Conservation (phyloP, 352 stramenopile genomes). For the Phytophthora lateralis region DNA sequence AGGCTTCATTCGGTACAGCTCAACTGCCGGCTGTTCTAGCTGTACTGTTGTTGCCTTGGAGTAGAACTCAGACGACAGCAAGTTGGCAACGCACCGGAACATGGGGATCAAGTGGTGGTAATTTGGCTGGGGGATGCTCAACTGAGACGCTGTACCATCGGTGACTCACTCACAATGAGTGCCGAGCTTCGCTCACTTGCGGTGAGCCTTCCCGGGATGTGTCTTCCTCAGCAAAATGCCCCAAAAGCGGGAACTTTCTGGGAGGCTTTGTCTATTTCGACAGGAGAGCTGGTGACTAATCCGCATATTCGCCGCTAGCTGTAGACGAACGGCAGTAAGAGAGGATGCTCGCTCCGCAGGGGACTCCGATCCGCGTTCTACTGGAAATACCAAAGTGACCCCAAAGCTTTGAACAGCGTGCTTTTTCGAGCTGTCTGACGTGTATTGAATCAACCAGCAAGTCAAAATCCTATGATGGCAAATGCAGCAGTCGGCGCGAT, state of each 20-base stretch:
- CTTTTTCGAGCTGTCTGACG: too few relatives aligned
- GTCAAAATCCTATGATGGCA: background rate
- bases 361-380: background rate
- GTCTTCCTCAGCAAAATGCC: constrained; percentile 16
- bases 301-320: background rate
- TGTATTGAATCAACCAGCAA: background rate
- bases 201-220: background rate
- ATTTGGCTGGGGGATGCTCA: constrained; percentile 5
- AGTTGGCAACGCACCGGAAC: constrained; percentile 7
- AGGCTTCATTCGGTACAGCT: background rate
- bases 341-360: background rate
- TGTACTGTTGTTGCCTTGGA: too few relatives aligned
- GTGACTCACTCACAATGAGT: constrained; percentile 5
- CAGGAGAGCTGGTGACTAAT: constrained; percentile 8
- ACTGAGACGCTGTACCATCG: background rate
- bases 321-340: constrained; percentile 24
- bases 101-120: background rate
- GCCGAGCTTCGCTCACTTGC: background rate
- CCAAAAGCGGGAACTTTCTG: background rate
- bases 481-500: background rate
- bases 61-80: background rate
- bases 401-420: too few relatives aligned
- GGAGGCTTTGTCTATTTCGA: constrained; percentile 27
- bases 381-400: background rate
- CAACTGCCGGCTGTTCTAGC: too few relatives aligned